A percentile compares a stretch with the other conserved stretches of the same genome.
Evolutionary conservation across 257 asterid genomes (phyloP).

Genomic region (Solanum appendiculatum): DNA sequence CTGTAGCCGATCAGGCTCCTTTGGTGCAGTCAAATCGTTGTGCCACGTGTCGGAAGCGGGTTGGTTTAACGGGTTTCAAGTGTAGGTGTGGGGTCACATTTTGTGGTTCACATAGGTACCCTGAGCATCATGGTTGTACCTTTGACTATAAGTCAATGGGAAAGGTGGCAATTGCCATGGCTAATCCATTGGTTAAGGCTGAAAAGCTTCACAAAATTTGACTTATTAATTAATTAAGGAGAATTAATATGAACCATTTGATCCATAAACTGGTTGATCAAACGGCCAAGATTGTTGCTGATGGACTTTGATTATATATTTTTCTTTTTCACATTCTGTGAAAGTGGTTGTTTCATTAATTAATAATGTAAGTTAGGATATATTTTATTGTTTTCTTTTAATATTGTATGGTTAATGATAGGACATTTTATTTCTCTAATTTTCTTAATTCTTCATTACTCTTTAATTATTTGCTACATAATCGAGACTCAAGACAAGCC

Average conservation of each 20-base stretch:
- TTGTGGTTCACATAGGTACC: slow-evolving; percentile 42
- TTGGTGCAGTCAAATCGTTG: slow-evolving; percentile 21
- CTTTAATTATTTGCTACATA: background rate
- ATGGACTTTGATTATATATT: background rate
- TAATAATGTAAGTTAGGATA: background rate
- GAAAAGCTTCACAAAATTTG: slow-evolving; percentile 38
- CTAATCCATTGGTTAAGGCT: slow-evolving; percentile 32
- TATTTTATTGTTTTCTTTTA: background rate
- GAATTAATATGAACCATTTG: background rate
- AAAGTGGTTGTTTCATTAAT: background rate
- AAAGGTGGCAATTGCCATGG: slow-evolving; percentile 30
- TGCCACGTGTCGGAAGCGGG: slow-evolving; percentile 23
- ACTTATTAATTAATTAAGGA: background rate
- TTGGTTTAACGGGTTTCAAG: slow-evolving; percentile 36
- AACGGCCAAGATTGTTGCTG: background rate
- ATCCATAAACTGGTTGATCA: background rate
- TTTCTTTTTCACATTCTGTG: background rate
- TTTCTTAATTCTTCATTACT: background rate
- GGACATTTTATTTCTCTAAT: background rate
- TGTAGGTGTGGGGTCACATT: slow-evolving; percentile 43
- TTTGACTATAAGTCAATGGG: slow-evolving; percentile 37
- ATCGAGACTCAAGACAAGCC: background rate
- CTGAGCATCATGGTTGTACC: slow-evolving; percentile 35
- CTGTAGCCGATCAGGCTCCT: background rate
- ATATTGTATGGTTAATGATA: background rate